Conservation (phyloP, 495 filamentous ascomycete genomes). For the Hyaloscypha bicolor region DNA sequence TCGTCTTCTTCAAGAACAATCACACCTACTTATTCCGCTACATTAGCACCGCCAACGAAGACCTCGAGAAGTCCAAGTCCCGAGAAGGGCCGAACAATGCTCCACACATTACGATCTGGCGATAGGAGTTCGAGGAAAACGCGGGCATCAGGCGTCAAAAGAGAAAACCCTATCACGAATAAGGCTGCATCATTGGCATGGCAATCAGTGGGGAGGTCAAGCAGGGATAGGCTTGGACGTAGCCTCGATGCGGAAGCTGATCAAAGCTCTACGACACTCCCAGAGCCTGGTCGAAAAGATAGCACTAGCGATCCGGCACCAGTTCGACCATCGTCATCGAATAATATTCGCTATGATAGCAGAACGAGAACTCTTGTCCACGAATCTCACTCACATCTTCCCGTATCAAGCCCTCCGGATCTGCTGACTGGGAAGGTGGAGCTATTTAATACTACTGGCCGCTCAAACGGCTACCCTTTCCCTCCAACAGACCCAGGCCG, state of each 20-base stretch:
- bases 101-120: constrained; percentile 72
- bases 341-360: constrained; percentile 30
- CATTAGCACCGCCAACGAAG: constrained; percentile 41
- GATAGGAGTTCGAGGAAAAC: constrained; percentile 61
- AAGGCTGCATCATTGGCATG: constrained; percentile 90
- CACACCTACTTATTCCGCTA: constrained; percentile 34
- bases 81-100: constrained; percentile 77
- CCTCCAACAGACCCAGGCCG: constrained; percentile 30
- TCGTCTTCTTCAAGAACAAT: constrained; percentile 16
- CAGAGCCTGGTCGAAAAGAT: constrained; percentile 25
- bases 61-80: constrained; percentile 74
- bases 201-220: constrained; percentile 47
- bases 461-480: constrained; percentile 33
- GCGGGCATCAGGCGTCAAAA: constrained; percentile 36
- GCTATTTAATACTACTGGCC: constrained; percentile 12
- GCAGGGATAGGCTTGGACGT: constrained; percentile 38
- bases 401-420: constrained; percentile 19
- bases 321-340: constrained; percentile 17
- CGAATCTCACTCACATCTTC: constrained; percentile 10
- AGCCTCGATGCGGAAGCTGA: constrained; percentile 38
- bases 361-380: constrained; percentile 31
- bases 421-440: constrained; percentile 26
- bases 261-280: constrained; percentile 23
- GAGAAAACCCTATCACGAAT: constrained; percentile 60
- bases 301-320: constrained; percentile 19